Percentiles rank a stretch among this genome's conserved stretches.
These are phyloP conservation scores for Trametes punicea DNA, from an alignment of 768 basidiomycete genomes.

Conservation along the genomic window DNA sequence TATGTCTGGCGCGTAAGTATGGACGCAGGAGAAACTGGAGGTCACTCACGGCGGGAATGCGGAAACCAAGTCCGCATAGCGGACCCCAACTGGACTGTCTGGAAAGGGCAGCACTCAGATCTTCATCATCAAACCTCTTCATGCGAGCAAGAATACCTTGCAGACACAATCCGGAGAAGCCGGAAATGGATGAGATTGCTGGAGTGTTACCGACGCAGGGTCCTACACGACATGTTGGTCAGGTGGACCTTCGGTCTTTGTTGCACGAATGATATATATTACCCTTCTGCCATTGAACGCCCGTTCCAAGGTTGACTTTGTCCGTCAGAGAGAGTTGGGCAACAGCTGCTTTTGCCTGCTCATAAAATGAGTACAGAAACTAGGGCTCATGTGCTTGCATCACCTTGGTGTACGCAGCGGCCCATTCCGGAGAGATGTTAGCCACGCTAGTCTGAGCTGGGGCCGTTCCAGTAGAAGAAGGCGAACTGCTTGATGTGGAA, in stretches of 20 bases:
- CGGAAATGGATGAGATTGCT: slow-evolving; percentile 21
- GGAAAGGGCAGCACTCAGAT: background rate
- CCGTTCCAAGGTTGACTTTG: slow-evolving; percentile 33
- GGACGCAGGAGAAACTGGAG: too few species aligned
- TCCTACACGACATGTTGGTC: slow-evolving; percentile 1
- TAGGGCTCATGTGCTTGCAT: background rate
- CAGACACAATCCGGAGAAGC: slow-evolving; percentile 26
- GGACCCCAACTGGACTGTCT: slow-evolving; percentile 40
- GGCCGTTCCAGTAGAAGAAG: slow-evolving; percentile 19
- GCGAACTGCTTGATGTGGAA: slow-evolving; percentile 22
- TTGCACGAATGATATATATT: background rate
- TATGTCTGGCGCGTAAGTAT: background rate
- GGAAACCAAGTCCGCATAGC: slow-evolving; percentile 39
- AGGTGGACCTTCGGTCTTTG: background rate
- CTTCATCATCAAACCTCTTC: background rate
- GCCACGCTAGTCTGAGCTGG: slow-evolving; percentile 23
- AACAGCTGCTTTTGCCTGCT: slow-evolving; percentile 47
- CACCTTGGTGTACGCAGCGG: slow-evolving; percentile 52
- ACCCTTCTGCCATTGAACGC: slow-evolving; percentile 27
- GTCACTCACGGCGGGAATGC: slow-evolving; percentile 39
- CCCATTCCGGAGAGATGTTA: slow-evolving; percentile 47
- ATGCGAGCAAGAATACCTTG: slow-evolving; percentile 10
- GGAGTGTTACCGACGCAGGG: slow-evolving; percentile 29
- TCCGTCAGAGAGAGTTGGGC: slow-evolving; percentile 35
- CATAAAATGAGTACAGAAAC: background rate